Evolutionary conservation across 2,329 filamentous ascomycete genomes (phyloP).

Genomic region (Westerdykella sp.): DNA sequence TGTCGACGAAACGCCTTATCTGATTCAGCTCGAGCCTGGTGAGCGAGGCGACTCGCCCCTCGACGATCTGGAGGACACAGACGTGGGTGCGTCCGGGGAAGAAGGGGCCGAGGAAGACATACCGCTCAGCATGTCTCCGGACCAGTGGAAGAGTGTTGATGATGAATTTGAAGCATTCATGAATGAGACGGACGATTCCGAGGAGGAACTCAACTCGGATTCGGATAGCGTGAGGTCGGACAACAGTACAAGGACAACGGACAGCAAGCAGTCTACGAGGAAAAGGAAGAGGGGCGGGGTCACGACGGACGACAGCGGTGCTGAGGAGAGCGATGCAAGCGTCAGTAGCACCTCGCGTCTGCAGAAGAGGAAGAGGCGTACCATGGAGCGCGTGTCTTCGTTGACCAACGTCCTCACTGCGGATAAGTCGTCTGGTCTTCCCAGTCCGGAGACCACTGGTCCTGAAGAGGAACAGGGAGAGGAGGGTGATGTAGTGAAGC

Average conservation of each 20-base stretch:
- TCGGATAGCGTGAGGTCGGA: slow-evolving; percentile 32
- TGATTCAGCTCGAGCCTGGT: slow-evolving; percentile 68
- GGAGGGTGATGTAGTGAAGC: slow-evolving; percentile 34
- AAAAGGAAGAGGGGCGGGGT: slow-evolving; percentile 35
- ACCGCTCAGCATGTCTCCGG: slow-evolving; percentile 19
- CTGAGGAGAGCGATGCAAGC: slow-evolving; percentile 39
- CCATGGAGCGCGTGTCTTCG: slow-evolving; percentile 42
- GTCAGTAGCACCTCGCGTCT: slow-evolving; percentile 35
- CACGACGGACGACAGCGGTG: slow-evolving; percentile 30
- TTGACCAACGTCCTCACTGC: slow-evolving; percentile 40
- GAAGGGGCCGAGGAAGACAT: slow-evolving; percentile 29
- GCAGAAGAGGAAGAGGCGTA: slow-evolving; percentile 45
- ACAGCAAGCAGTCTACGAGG: slow-evolving; percentile 12
- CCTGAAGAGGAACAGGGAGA: slow-evolving; percentile 38
- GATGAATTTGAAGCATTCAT: slow-evolving; percentile 73
- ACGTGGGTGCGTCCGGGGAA: slow-evolving; percentile 36
- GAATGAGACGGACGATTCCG: slow-evolving; percentile 38
- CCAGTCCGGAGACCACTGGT: slow-evolving; percentile 36
- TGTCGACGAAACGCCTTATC: slow-evolving; percentile 70
- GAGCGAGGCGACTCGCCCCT: slow-evolving; percentile 43
- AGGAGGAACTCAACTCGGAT: slow-evolving; percentile 25
- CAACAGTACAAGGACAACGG: slow-evolving; percentile 18
- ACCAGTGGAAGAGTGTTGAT: slow-evolving; percentile 48
- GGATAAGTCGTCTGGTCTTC: slow-evolving; percentile 37
- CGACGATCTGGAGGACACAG: slow-evolving; percentile 40